Evolutionary conservation across 2,329 filamentous ascomycete genomes (phyloP), one percentile per base, ranked within the genome.

Genomic region (Aspergillus sp.): DNA sequence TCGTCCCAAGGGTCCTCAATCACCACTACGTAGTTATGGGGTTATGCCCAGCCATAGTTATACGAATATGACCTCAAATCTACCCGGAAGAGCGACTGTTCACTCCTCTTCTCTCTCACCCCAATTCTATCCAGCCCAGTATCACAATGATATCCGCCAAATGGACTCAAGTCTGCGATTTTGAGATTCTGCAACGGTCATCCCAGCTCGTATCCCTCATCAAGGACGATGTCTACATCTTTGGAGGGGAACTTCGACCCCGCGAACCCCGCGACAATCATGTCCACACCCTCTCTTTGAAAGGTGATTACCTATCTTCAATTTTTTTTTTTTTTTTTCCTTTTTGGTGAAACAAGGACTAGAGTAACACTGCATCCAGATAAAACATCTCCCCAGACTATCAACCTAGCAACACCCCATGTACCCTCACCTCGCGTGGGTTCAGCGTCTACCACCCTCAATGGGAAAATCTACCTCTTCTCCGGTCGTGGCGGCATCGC

Each of bases 391-490:
- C 19, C 19, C 19, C 19, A 4, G 19, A 19, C 19, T 19, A 19
- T 40, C 6, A 13, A 39, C 5, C 32, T 43, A 1, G 42, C 50
- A 29, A 42, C 52, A n/a, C 37, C 49, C 4, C 12, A 46, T 36
- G 86, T 49, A 1, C 88, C 88, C 0, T 66, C 73, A 1, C 75
- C 87, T 2, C 80, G 89, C 13, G 80, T 90, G 2, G 89, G 89
- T 13, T 80, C 88, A 52, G 83, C 88, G 30, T 80, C 84, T 0
- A 78, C 83, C 9, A 76, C 81, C 1, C 78, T 93, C 45, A 76
- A 82, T 45, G 76, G 77, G 36, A 82, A 81, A 19, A 82, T 94
- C 56, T 91, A 91, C 66, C 51, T 94, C 34, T 95, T 90, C 65
- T 89, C 88, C 38, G 89, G 90, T 7, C 82, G 87, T 36, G 83